Percentiles rank a stretch among this genome's conserved stretches.
Conservation (phyloP, 1,284 basidiomycete genomes). For the Puccinia hordei region DNA sequence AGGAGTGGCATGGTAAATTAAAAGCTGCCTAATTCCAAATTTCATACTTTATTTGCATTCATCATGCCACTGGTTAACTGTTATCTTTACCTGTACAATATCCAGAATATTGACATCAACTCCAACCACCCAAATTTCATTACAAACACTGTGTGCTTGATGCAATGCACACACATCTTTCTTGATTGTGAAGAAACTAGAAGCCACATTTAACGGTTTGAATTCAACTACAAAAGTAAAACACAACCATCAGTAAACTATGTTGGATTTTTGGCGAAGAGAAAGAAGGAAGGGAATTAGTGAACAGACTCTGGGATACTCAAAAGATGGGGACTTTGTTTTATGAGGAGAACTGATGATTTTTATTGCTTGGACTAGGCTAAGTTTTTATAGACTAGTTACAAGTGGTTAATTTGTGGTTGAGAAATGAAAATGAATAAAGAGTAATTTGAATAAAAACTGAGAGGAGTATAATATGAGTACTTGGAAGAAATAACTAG, state of each 20-base stretch:
- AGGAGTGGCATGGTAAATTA: slow-evolving; percentile 1
- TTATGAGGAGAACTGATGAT: too few relatives aligned
- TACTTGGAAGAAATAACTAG: too few relatives aligned
- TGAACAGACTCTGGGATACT: too few relatives aligned
- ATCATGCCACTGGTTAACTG: slow-evolving; percentile 14
- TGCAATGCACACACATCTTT: slow-evolving; percentile 51
- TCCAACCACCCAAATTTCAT: neutral
- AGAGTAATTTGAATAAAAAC: too few relatives aligned
- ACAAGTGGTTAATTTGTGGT: too few relatives aligned
- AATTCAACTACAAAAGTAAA: slow-evolving; percentile 23
- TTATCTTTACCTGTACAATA: neutral
- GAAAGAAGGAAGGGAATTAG: too few relatives aligned
- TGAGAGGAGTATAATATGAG: too few relatives aligned
- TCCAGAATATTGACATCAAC: neutral
- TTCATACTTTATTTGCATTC: neutral
- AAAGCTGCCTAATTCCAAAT: slow-evolving; percentile 27
- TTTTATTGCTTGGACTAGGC: too few relatives aligned
- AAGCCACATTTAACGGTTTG: slow-evolving; percentile 17
- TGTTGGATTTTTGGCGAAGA: too few relatives aligned
- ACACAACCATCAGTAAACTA: slow-evolving; percentile 14
- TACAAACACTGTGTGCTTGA: slow-evolving; percentile 35
- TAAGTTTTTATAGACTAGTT: too few relatives aligned
- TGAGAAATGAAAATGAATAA: too few relatives aligned
- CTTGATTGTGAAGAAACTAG: neutral
- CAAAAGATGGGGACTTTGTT: too few relatives aligned